Conservation (phyloP, 768 basidiomycete species). For the Tricholomella constricta region DNA sequence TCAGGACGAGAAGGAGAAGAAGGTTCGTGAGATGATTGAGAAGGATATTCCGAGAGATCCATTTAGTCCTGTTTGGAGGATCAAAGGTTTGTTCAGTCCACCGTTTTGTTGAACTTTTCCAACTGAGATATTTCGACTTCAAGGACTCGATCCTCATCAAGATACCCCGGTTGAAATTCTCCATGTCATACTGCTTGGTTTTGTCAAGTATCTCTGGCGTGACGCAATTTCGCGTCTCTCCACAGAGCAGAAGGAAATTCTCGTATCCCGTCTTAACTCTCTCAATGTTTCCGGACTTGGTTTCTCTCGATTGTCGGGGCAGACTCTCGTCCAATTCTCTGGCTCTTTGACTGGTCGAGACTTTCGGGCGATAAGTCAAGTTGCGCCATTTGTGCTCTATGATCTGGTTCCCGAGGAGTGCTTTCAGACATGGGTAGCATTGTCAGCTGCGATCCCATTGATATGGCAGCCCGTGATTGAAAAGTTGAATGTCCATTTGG, state of each 20-base stretch:
- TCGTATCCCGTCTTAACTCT: constrained; percentile 23
- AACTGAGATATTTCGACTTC: not conserved
- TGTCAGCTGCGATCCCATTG: constrained; percentile 27
- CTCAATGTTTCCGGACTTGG: constrained; percentile 36
- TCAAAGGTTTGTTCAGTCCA: not conserved
- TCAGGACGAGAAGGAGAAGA: not conserved
- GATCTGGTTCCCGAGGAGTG: constrained; percentile 26
- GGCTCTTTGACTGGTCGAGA: constrained; percentile 35
- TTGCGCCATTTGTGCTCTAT: constrained; percentile 34
- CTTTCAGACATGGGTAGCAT: constrained; percentile 29
- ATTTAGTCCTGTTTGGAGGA: constrained; percentile 36
- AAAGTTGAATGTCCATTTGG: constrained; percentile 22
- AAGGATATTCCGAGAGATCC: constrained; percentile 19
- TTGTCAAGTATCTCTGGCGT: constrained; percentile 52
- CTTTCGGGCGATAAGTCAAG: constrained; percentile 30
- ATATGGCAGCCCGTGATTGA: constrained; percentile 38
- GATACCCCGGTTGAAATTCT: constrained; percentile 49
- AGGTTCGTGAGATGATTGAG: not conserved
- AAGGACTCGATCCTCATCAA: constrained; percentile 42
- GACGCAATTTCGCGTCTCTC: constrained; percentile 32
- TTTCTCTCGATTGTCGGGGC: constrained; percentile 27
- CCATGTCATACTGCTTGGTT: constrained; percentile 44
- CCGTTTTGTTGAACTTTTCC: not conserved
- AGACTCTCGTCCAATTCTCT: constrained; percentile 36
- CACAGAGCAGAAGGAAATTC: constrained; percentile 23